phyloP scores from a whole-genome alignment of 352 stramenopile species.

The Phytophthora fragariaefolia region DNA sequence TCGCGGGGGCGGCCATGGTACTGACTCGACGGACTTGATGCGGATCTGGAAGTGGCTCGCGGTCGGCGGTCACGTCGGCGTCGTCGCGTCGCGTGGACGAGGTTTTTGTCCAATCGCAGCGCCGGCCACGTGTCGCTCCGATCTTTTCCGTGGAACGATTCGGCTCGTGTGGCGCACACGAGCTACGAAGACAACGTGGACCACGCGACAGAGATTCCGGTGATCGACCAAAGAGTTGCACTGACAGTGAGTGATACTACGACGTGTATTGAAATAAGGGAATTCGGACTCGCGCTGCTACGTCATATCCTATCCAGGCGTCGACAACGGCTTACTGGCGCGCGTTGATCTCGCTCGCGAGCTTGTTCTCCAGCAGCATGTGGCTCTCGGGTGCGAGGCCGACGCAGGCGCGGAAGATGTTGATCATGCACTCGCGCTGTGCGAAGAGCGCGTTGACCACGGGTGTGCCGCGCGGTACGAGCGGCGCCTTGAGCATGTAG shows the following conservation, averaged over 20 bases:
- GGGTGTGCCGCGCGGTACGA: slow-evolving; percentile 97
- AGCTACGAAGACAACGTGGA: slow-evolving; percentile 8
- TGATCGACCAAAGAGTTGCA: slow-evolving; percentile 10
- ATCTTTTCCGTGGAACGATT: slow-evolving; percentile 13
- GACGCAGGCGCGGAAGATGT: slow-evolving; percentile 98
- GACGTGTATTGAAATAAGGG: slow-evolving; percentile 28
- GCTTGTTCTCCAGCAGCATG: slow-evolving; percentile 98
- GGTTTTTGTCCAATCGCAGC: slow-evolving; percentile 23
- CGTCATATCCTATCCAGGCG: too few species aligned
- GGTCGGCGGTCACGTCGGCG: background rate
- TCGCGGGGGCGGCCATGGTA: slow-evolving; percentile 65
- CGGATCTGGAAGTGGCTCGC: slow-evolving; percentile 32
- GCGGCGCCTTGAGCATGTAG: slow-evolving; percentile 99
- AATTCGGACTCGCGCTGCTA: slow-evolving; percentile 10
- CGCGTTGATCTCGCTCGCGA: slow-evolving; percentile 81
- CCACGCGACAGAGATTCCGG: slow-evolving; percentile 11
- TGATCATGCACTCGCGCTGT: slow-evolving; percentile 98
- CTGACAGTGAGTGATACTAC: background rate
- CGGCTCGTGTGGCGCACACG: background rate
- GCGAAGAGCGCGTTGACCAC: slow-evolving; percentile 99
- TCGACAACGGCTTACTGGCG: slow-evolving; percentile 67
- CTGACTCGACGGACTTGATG: slow-evolving; percentile 2
- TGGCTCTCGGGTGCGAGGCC: slow-evolving; percentile 97
- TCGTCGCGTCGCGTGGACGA: background rate
- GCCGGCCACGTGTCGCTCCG: slow-evolving; percentile 20